Evolutionary conservation across 805 yeast species (phyloP).

Genomic region (Teunomyces panamensis): DNA sequence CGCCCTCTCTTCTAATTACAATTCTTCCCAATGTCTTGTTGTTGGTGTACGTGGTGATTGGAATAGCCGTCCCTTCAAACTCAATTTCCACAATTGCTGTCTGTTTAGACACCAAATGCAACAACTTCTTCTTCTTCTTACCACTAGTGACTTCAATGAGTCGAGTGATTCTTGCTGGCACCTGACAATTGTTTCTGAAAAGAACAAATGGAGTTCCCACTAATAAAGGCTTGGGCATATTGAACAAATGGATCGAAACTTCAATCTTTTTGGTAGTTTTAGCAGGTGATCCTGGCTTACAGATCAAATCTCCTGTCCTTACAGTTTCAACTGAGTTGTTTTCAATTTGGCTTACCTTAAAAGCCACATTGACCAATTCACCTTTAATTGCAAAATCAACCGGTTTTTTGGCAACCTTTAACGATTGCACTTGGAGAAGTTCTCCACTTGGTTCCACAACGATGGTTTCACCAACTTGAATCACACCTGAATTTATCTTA

Average conservation of each 20-base stretch:
- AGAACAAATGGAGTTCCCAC: constrained; percentile 77
- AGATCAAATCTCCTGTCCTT: constrained; percentile 55
- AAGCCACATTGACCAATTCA: constrained; percentile 49
- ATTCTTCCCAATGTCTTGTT: constrained; percentile 59
- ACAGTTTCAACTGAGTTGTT: constrained; percentile 55
- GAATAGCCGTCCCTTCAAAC: constrained; percentile 47
- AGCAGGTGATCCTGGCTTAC: constrained; percentile 23
- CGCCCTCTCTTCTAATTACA: constrained; percentile 67
- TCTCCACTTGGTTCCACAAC: constrained; percentile 52
- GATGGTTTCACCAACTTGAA: constrained; percentile 70
- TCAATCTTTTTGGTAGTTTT: constrained; percentile 26
- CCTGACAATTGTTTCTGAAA: constrained; percentile 71
- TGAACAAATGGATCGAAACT: constrained; percentile 31
- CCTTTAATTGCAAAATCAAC: constrained; percentile 62
- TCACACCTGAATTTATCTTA: constrained; percentile 61
- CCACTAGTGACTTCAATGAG: constrained; percentile 29
- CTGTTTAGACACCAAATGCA: constrained; percentile 59
- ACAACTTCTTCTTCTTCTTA: constrained; percentile 23
- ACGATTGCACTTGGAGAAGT: constrained; percentile 41
- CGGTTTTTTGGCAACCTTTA: constrained; percentile 30
- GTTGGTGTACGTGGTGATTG: constrained; percentile 48
- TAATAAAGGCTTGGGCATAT: constrained; percentile 63
- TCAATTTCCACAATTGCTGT: constrained; percentile 57
- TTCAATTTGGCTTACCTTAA: constrained; percentile 45
- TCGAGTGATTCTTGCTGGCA: constrained; percentile 62